Evolutionary conservation across 2,329 filamentous ascomycete genomes (phyloP), one percentile per base, ranked within the genome.

Genomic region (Helotiales sp.): DNA sequence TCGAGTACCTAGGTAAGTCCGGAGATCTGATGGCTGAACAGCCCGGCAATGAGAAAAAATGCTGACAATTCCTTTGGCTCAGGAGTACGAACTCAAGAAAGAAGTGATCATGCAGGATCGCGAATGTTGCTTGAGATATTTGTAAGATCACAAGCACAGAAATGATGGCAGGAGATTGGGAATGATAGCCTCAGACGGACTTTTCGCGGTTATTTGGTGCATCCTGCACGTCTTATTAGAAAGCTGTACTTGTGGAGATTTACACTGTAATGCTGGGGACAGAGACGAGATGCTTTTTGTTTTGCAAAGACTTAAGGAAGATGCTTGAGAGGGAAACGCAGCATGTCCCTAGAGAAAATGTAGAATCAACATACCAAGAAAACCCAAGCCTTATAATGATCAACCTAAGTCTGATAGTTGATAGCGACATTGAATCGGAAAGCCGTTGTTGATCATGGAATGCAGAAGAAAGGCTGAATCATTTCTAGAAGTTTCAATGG

Each of bases 401-500:
- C 40, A n/a, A n/a, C n/a, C n/a, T n/a, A 45, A 45, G 40, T 45
- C 40, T 20, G 1, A 17, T 17, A 1, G 20, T 5, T 45, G 6
- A 3, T 20, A 45, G 37, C n/a, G 37, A 43, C 37, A 13, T 1
- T 43, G 37, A 17, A 8, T 10, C 17, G 11, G 22, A 55, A 8
- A 15, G 8, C 8, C 11, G 17, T 22, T 15, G 13, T 50, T 30
- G 22, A 22, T 22, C 20, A 24, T 7, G 20, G 6, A 50, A 26
- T n/a, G 2, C n/a, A 22, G 50, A 20, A 34, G 43, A 61, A 49
- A 6, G 2, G 7, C 26, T 10, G 59, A 32, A 43, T 37, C 28
- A 20, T 15, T 45, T 43, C 32, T 57, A 57, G 54, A 57, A 57
- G 54, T 63, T 63, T 55, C 61, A 54, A 13, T 40, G 20, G 7